A percentile compares a stretch with the other conserved stretches of the same genome.
phyloP scores from a whole-genome alignment of 495 filamentous ascomycete species.

The Pyronema domesticum region DNA sequence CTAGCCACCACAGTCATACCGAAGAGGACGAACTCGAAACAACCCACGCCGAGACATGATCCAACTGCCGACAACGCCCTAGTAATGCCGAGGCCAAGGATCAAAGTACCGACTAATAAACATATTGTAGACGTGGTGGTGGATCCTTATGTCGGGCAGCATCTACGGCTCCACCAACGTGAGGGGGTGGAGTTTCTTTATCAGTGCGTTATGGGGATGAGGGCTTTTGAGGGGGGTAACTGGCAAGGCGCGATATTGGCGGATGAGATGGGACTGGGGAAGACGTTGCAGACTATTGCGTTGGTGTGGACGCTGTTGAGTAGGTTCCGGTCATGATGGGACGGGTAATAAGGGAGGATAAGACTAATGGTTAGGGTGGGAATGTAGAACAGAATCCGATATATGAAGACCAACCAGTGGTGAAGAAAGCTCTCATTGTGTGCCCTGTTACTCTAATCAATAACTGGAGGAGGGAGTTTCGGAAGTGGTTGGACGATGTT shows the following conservation, averaged over 20 bases:
- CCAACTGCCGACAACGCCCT: constrained; percentile 42
- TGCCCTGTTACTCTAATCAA: constrained; percentile 64
- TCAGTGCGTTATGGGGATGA: constrained; percentile 71
- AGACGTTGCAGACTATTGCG: constrained; percentile 64
- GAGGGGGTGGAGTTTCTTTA: constrained; percentile 66
- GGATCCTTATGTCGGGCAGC: constrained; percentile 49
- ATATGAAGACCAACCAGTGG: constrained; percentile 36
- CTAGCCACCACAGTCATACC: constrained; percentile 36
- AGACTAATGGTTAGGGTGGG: background rate
- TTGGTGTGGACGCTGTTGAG: constrained; percentile 61
- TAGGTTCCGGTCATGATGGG: background rate
- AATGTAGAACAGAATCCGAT: constrained; percentile 55
- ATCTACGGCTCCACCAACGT: constrained; percentile 56
- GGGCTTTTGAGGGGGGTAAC: constrained; percentile 38
- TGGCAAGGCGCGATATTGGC: constrained; percentile 55
- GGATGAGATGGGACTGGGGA: constrained; percentile 71
- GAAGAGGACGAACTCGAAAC: constrained; percentile 25
- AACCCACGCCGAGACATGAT: constrained; percentile 47
- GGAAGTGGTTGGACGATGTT: constrained; percentile 66
- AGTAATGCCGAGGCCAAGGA: constrained; percentile 42
- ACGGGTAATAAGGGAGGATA: background rate
- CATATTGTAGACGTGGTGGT: constrained; percentile 64
- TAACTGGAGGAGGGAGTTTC: constrained; percentile 67
- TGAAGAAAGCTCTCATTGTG: constrained; percentile 66
- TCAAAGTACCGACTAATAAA: constrained; percentile 31